These are phyloP conservation scores for Hura crepitans DNA, from an alignment of 441 rosid genomes.

Conservation along the genomic window DNA sequence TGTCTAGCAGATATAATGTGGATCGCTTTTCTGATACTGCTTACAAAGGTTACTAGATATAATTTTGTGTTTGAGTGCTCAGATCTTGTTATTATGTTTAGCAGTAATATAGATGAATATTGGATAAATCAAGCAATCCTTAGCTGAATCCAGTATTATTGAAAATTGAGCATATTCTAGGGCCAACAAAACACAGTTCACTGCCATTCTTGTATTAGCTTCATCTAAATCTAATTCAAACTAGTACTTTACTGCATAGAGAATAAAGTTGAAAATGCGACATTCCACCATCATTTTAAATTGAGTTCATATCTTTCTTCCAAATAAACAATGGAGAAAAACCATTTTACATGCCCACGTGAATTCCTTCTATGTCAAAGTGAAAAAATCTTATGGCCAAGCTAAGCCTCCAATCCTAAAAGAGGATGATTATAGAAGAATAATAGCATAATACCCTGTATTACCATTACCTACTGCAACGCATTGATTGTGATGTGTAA, in stretches of 20 bases:
- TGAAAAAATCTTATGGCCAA: slow-evolving; percentile 4
- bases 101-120: background rate
- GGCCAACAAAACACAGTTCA: background rate
- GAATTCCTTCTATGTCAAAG: background rate
- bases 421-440: background rate
- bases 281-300: background rate
- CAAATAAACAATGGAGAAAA: background rate
- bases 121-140: background rate
- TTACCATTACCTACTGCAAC: background rate
- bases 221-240: background rate
- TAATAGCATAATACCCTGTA: background rate
- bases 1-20: background rate
- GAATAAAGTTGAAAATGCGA: background rate
- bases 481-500: slow-evolving; percentile 5
- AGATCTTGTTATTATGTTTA: background rate
- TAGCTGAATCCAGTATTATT: background rate
- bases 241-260: background rate
- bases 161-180: background rate
- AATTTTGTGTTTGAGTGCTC: background rate
- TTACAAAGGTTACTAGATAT: background rate
- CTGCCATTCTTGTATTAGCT: background rate
- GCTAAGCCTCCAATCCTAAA: background rate
- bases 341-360: background rate
- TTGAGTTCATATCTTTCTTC: background rate
- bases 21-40: background rate